These are phyloP conservation scores for Posidonia australis DNA, from an alignment of 106 monocot species.

Conservation along the genomic window DNA sequence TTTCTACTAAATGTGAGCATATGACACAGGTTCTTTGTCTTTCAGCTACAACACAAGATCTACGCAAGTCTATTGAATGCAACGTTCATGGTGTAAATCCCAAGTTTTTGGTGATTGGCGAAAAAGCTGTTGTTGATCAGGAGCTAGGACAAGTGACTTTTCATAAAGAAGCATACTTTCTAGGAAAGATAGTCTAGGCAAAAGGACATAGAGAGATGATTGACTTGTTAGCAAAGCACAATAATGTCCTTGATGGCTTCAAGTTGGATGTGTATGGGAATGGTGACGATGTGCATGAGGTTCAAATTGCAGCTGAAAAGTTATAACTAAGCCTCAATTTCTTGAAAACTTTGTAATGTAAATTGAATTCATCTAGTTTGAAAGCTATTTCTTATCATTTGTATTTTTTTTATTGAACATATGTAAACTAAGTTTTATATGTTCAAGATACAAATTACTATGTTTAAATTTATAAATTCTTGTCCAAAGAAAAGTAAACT, in stretches of 20 bases:
- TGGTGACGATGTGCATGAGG: slow-evolving; percentile 86
- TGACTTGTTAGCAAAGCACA: slow-evolving; percentile 82
- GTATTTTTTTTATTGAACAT: too few relatives aligned
- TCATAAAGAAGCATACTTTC: slow-evolving; percentile 89
- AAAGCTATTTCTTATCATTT: too few relatives aligned
- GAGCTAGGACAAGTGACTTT: slow-evolving; percentile 54
- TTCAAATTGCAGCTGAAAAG: slow-evolving; percentile 67
- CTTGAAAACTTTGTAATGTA: too few relatives aligned
- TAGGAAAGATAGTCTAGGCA: slow-evolving; percentile 99
- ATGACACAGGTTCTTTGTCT: slow-evolving; percentile 94
- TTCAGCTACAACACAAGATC: slow-evolving; percentile 94
- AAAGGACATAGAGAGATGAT: slow-evolving; percentile 92
- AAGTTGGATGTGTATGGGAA: slow-evolving; percentile 84
- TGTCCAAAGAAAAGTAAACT: too few relatives aligned
- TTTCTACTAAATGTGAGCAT: too few relatives aligned
- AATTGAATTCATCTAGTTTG: too few relatives aligned
- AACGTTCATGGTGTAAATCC: slow-evolving; percentile 99
- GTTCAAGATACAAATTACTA: too few relatives aligned
- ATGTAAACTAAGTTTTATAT: too few relatives aligned
- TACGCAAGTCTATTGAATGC: slow-evolving; percentile 82
- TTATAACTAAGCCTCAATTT: slow-evolving; percentile 79
- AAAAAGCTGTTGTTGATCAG: slow-evolving; percentile 54
- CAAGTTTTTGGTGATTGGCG: slow-evolving; percentile 81
- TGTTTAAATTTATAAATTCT: too few relatives aligned
- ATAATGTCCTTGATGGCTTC: slow-evolving; percentile 65